Evolutionary conservation across 176 grass and related monocot genomes (phyloP).

Genomic region (Echinochloa phyllopogon): DNA sequence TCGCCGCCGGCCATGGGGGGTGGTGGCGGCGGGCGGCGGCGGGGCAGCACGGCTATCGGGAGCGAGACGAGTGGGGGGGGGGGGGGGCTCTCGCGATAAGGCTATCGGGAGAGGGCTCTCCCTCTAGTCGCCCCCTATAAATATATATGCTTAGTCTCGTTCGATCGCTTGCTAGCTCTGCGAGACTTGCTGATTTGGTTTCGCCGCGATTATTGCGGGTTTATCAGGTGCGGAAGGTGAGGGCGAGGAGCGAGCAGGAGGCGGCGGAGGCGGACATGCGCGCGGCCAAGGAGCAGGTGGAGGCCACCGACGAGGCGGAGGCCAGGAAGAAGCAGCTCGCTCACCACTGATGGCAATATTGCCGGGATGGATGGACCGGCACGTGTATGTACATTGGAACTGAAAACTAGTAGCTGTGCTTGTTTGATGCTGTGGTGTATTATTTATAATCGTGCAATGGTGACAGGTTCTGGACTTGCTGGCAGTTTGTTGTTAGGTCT

Average conservation of each 20-base stretch:
- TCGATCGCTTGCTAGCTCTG: too few species aligned
- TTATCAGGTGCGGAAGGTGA: conserved; percentile 50
- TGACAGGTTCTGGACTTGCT: neutral
- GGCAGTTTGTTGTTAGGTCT: neutral
- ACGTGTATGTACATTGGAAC: neutral
- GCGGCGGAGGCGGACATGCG: conserved; percentile 69
- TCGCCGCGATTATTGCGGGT: neutral
- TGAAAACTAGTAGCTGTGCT: neutral
- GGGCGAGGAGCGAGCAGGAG: conserved; percentile 72
- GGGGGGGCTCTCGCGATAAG: too few species aligned
- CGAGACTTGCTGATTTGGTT: too few species aligned
- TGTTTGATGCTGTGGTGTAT: neutral
- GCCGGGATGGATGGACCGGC: neutral
- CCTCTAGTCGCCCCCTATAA: too few species aligned
- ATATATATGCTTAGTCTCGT: too few species aligned
- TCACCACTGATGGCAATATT: neutral
- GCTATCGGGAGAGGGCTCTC: too few species aligned
- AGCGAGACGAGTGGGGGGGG: too few species aligned
- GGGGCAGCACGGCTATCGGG: too few species aligned
- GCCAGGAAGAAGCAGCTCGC: conserved; percentile 58
- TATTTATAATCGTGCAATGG: neutral
- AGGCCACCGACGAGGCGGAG: conserved; percentile 73
- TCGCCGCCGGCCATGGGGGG: too few species aligned
- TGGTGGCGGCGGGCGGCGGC: too few species aligned
- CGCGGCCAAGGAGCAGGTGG: conserved; percentile 61